Evolutionary conservation across 2,329 filamentous ascomycete species (phyloP), one percentile per base, ranked within the genome.

Genomic region (Trematosphaeria pertusa): DNA sequence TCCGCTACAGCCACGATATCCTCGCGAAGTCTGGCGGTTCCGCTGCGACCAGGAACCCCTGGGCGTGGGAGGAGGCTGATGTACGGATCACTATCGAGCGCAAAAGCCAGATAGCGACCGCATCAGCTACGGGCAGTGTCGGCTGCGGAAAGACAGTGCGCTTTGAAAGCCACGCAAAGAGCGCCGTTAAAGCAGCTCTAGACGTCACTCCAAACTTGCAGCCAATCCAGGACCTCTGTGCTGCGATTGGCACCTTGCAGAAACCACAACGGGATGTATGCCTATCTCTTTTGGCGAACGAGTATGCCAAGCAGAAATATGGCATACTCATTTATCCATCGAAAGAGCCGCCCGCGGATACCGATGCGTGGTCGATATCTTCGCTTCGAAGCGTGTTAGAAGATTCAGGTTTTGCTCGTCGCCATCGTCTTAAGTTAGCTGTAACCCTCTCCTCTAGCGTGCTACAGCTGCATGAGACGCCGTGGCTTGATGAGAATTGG

Each of bases 401-500:
- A 17, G 54, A 62, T 35, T 4, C 46, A 5, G 20, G 45, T 4
- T 61, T 63, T 20, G 42, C 54, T 7, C 46, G 49, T 1, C 52
- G 41, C 4, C 52, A 58, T 10, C 50, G 57, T 8, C 30, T 65
- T 2, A 49, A 47, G 4, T 22, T 64, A 5, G 56, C 57, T 3
- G 54, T 64, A 11, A 58, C 50, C 1, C 46, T 67, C 1, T 52
- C 59, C 0, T 61, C 56, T 0, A 59, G 54, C 22, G 56, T 64
- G 4, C 22, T 64, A 2, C 59, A 65, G 14, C 46, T 65, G 1
- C 50, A 64, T 18, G 46, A 62, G 24, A 66, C 62, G 2, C 50
- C 56, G 1, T 66, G 61, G 59, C 53, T 66, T 2, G 40, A 49
- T 1, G 49, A 59, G 5, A 39, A 49, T n/a, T 67, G 58, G 60